A percentile compares a stretch with the other conserved stretches of the same genome.
Evolutionary conservation across 345 rosid genomes (phyloP).

Genomic region (Excoecaria cochinchinensis): DNA sequence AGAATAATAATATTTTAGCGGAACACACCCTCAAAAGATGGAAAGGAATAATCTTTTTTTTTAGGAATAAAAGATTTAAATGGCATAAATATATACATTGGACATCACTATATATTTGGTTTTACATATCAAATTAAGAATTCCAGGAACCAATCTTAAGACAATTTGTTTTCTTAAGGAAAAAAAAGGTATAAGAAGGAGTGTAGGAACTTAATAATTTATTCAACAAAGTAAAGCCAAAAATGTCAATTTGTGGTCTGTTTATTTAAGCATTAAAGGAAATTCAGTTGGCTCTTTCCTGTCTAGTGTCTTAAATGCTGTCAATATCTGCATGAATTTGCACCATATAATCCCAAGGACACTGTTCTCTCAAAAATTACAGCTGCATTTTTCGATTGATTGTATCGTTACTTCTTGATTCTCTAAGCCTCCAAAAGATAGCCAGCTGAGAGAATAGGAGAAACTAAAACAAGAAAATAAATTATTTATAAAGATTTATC

Average conservation of each 20-base stretch:
- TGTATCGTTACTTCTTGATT: constrained; percentile 17
- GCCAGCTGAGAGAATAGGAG: neutral
- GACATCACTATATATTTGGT: too few relatives aligned
- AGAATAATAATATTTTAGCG: too few relatives aligned
- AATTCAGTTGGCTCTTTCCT: constrained; percentile 18
- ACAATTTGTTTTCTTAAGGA: too few relatives aligned
- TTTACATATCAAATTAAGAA: too few relatives aligned
- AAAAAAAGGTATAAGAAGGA: too few relatives aligned
- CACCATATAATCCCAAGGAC: constrained; percentile 19
- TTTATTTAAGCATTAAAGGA: constrained; percentile 1
- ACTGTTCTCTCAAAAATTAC: neutral
- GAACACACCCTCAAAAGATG: too few relatives aligned
- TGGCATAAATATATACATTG: too few relatives aligned
- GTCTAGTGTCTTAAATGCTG: constrained; percentile 18
- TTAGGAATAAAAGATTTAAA: too few relatives aligned
- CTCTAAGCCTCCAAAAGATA: neutral
- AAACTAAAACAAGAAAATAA: neutral
- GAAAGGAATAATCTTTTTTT: too few relatives aligned
- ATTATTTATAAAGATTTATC: neutral
- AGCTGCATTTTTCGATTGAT: neutral
- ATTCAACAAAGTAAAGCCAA: constrained; percentile 8
- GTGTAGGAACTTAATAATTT: too few relatives aligned
- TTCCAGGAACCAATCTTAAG: too few relatives aligned
- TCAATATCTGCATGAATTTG: constrained; percentile 18
- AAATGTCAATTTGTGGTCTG: constrained; percentile 12